Evolutionary conservation across 2,329 filamentous ascomycete genomes (phyloP).

Genomic region (Penicillium brevicompactum): DNA sequence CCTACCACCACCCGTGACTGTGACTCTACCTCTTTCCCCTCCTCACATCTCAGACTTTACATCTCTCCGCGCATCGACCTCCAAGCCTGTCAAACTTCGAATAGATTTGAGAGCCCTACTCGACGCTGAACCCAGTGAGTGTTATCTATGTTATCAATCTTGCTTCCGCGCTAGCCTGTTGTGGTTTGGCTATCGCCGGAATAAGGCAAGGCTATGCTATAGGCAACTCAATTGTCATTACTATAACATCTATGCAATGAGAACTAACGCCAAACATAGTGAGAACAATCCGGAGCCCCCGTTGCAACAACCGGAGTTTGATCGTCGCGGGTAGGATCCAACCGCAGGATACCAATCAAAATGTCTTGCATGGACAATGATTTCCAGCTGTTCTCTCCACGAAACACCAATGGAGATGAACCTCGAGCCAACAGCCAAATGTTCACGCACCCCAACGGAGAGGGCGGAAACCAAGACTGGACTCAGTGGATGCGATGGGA

Average conservation of each 20-base stretch:
- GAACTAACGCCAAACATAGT: conserved; percentile 11
- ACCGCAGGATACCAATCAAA: conserved; percentile 15
- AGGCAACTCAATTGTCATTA: conserved; percentile 1
- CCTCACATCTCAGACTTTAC: conserved; percentile 2
- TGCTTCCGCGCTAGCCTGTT: conserved; percentile 2
- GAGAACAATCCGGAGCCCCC: not conserved
- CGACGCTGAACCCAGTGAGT: conserved; percentile 13
- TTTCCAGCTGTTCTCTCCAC: conserved; percentile 38
- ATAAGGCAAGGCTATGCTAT: not conserved
- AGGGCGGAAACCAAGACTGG: conserved; percentile 43
- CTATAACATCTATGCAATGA: not conserved
- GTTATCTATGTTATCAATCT: not conserved
- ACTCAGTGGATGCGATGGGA: conserved; percentile 51
- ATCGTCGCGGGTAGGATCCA: conserved; percentile 6
- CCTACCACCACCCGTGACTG: conserved; percentile 8
- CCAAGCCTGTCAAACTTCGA: not conserved
- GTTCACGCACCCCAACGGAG: conserved; percentile 23
- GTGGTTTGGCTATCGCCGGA: not conserved
- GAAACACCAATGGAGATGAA: conserved; percentile 21
- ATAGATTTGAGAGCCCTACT: not conserved
- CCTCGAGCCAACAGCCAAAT: conserved; percentile 12
- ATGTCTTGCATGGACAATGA: conserved; percentile 35
- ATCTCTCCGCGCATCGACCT: not conserved
- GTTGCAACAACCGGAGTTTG: conserved; percentile 2
- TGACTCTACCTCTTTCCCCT: conserved; percentile 7